A percentile compares a stretch with the other conserved stretches of the same genome.
Evolutionary conservation across 2,329 filamentous ascomycete genomes (phyloP).

Genomic region (Lecanicillium sp.): DNA sequence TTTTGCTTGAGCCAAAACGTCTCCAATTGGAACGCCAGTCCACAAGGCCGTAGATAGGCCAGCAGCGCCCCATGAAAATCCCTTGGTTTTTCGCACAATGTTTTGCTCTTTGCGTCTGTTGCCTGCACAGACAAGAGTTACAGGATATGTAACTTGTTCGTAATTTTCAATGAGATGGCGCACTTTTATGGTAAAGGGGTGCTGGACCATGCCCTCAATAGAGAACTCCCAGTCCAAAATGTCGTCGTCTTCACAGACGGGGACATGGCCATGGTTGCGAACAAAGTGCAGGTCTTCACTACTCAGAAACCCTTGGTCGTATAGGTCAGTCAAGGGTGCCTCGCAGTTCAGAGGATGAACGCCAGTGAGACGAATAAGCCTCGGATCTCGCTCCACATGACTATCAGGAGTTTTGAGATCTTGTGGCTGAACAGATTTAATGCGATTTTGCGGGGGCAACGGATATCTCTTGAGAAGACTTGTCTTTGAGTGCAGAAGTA

Average conservation of each 20-base stretch:
- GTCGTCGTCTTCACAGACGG: slow-evolving; percentile 64
- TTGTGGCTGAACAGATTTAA: slow-evolving; percentile 6
- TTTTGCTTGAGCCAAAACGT: slow-evolving; percentile 62
- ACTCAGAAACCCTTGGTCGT: slow-evolving; percentile 76
- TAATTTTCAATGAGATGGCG: slow-evolving; percentile 67
- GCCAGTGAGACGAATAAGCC: not conserved
- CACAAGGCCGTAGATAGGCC: slow-evolving; percentile 83
- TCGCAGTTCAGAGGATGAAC: slow-evolving; percentile 37
- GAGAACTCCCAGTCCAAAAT: slow-evolving; percentile 76
- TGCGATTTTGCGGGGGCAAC: slow-evolving; percentile 1
- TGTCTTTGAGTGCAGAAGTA: not conserved
- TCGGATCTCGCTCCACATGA: not conserved
- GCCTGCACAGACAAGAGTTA: slow-evolving; percentile 87
- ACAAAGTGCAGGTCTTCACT: slow-evolving; percentile 87
- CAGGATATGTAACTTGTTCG: slow-evolving; percentile 75
- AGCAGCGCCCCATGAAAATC: slow-evolving; percentile 89
- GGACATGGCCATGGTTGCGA: slow-evolving; percentile 81
- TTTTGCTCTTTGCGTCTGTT: slow-evolving; percentile 94
- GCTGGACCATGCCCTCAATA: slow-evolving; percentile 77
- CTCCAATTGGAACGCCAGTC: slow-evolving; percentile 72
- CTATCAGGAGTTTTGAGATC: slow-evolving; percentile 5
- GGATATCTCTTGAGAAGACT: slow-evolving; percentile 9
- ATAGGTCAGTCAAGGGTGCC: slow-evolving; percentile 73
- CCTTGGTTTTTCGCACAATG: slow-evolving; percentile 80
- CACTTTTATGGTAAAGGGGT: slow-evolving; percentile 66